These are phyloP conservation scores for Eucalyptus tenuipes DNA, from an alignment of 345 rosid genomes.

Conservation along the genomic window DNA sequence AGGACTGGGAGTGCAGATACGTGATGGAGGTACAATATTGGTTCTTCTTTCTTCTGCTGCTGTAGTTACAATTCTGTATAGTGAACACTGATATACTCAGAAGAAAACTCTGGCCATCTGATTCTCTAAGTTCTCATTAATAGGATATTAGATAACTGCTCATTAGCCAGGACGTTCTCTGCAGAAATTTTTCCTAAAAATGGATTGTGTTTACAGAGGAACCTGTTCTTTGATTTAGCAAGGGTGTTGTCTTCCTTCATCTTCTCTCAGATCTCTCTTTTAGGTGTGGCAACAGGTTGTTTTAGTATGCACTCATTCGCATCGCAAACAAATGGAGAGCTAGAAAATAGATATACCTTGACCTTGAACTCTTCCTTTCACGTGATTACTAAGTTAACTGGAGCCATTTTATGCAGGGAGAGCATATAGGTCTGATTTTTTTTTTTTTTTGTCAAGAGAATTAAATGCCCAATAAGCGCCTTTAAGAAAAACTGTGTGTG, in stretches of 20 bases:
- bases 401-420: not conserved
- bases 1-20: conserved; percentile 79
- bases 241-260: not conserved
- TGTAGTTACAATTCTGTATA: not conserved
- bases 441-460: not conserved
- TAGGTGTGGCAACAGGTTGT: not conserved
- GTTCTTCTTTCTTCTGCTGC: not conserved
- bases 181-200: not conserved
- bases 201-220: not conserved
- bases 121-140: not conserved
- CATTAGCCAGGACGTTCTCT: not conserved
- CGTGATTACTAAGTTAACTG: not conserved
- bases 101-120: not conserved
- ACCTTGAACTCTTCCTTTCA: not conserved
- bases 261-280: not conserved
- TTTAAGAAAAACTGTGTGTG: not conserved
- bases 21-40: conserved; percentile 66
- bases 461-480: not conserved
- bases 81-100: not conserved
- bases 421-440: not conserved
- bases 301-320: not conserved
- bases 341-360: not conserved
- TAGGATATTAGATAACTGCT: not conserved
- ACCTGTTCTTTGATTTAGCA: not conserved
- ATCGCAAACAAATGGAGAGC: not conserved